Evolutionary conservation across 78 protist species (phyloP), one percentile per base, ranked within the genome.

Genomic region (Paulinella micropora): DNA sequence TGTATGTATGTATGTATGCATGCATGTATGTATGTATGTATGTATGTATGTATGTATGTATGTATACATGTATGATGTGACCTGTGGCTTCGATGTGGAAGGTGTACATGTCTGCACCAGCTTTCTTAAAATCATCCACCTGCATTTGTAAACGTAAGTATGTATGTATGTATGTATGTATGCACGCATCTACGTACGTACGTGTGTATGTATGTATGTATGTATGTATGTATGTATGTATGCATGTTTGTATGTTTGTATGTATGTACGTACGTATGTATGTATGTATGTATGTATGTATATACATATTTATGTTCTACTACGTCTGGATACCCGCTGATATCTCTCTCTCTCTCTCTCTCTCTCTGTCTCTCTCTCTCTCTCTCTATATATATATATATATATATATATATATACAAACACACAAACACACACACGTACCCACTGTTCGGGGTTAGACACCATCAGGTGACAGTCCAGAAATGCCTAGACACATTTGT

Each of bases 381-480:
- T 51, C 6, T 51, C 6, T 51, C 6, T 51, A 51, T 51, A 51
- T 51, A 51, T 51, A 51, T 51, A 51, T 51, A 51, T 51, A 51
- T 51, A 51, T 51, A 15, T 51, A 51, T 51, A 51, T 15, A 51
- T 51, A 15, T 51, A 23, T 23, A 23, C 6, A 51, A 23, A 51
- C n/a, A n/a, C n/a, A n/a, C n/a, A n/a, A n/a, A n/a, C n/a, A n/a
- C n/a, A n/a, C n/a, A n/a, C n/a, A n/a, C n/a, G n/a, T n/a, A n/a
- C n/a, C 77, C 77, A 67, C n/a, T 82, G 9, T 15, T 9, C 37
- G 4, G 86, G 86, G 37, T 82, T 36, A 15, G 51, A 37, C 39
- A 93, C 94, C 94, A 93, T 93, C 34, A 93, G 37, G 39, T 93
- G 94, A 34, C 94, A 93, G 34, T 93, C 94, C 6, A 93, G 79